phyloP scores from a whole-genome alignment of 2,329 filamentous ascomycete genomes.

The Triangularia setosa region DNA sequence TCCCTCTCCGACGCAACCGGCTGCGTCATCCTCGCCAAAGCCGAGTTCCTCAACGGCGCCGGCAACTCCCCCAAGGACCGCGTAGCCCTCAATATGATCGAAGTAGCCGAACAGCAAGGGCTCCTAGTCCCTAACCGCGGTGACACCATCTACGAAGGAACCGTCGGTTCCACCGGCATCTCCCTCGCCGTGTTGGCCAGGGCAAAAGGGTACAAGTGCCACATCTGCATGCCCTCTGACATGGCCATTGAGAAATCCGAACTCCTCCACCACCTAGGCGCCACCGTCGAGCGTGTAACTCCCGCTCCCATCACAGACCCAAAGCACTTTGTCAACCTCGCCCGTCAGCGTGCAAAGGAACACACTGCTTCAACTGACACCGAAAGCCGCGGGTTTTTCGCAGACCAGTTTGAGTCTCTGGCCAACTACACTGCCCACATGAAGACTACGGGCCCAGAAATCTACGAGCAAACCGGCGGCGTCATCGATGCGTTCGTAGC shows the following conservation, averaged over 20 bases:
- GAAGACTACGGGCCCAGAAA: conserved; percentile 81
- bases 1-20: conserved; percentile 83
- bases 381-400: conserved; percentile 78
- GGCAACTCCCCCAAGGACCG: conserved; percentile 93
- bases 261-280: conserved; percentile 83
- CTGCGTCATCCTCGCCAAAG: conserved; percentile 86
- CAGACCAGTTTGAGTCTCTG: conserved; percentile 90
- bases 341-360: conserved; percentile 68
- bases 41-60: conserved; percentile 93
- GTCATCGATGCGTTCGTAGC: conserved; percentile 82
- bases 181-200: conserved; percentile 85
- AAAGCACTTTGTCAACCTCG: conserved; percentile 91
- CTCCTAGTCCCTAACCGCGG: conserved; percentile 74
- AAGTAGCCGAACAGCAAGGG: conserved; percentile 72
- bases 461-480: conserved; percentile 72
- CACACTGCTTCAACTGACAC: conserved; percentile 59
- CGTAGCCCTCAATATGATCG: conserved; percentile 87
- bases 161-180: conserved; percentile 93
- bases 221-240: conserved; percentile 97
- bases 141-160: conserved; percentile 96
- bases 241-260: conserved; percentile 85
- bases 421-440: conserved; percentile 88
- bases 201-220: conserved; percentile 82
- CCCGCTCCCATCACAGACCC: conserved; percentile 93
- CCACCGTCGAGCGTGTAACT: conserved; percentile 83